These are phyloP conservation scores for Buxus sempervirens DNA, from an alignment of 164 flowering plant species.

Conservation along the genomic window DNA sequence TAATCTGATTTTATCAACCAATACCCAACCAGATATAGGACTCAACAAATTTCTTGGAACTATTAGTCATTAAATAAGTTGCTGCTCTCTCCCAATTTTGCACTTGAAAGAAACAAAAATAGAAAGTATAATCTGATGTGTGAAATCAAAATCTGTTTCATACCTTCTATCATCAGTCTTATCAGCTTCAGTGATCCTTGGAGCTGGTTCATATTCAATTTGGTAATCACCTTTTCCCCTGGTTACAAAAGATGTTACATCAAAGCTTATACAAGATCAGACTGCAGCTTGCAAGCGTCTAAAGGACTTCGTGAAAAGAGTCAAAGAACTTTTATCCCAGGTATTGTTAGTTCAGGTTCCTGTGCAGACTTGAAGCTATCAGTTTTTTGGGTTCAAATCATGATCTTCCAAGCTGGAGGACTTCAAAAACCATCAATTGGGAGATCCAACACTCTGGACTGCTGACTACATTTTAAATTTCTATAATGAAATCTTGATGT, in stretches of 20 bases:
- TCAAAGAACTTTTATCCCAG: no score
- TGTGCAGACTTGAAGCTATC: no score
- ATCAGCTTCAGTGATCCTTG: slow-evolving; percentile 93
- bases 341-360: no score
- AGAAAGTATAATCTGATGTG: background rate
- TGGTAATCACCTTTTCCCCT: slow-evolving; percentile 93
- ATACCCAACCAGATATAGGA: no score
- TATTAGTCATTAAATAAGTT: background rate
- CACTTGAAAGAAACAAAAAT: background rate
- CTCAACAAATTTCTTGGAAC: no score
- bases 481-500: no score
- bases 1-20: background rate
- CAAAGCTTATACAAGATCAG: background rate
- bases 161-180: slow-evolving; percentile 79
- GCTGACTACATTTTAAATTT: no score
- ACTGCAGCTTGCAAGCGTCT: background rate
- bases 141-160: background rate
- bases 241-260: slow-evolving; percentile 11
- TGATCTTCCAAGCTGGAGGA: no score
- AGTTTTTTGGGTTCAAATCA: no score
- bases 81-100: background rate
- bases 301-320: no score
- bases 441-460: no score
- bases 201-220: slow-evolving; percentile 86
- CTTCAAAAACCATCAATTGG: no score